Conservation (phyloP, 352 stramenopile genomes). For the Pythium monospermum region DNA sequence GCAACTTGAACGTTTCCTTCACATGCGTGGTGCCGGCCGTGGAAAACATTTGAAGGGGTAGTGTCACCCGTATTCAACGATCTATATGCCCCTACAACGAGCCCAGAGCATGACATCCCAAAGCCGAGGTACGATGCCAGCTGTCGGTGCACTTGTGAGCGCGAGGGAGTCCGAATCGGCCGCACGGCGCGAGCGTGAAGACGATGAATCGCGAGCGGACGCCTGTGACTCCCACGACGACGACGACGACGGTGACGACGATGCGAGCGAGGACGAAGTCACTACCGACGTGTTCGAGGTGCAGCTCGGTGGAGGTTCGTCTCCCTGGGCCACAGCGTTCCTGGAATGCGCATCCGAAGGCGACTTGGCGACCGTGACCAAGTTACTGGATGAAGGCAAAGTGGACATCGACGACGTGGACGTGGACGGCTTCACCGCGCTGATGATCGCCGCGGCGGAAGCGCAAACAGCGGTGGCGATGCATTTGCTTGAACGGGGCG, state of each 20-base stretch:
- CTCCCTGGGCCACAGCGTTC: conserved; percentile 65
- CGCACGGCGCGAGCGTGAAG: conserved; percentile 15
- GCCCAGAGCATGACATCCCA: neutral
- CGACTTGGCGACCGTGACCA: conserved; percentile 51
- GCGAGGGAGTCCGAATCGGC: conserved; percentile 17
- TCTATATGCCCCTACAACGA: neutral
- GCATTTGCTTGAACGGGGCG: conserved; percentile 49
- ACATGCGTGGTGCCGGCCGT: neutral
- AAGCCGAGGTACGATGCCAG: neutral
- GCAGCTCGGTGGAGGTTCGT: conserved; percentile 38
- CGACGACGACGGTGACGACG: conserved; percentile 7
- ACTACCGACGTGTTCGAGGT: conserved; percentile 64
- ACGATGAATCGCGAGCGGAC: neutral
- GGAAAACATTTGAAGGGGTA: too few relatives aligned
- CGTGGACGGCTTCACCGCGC: conserved; percentile 78
- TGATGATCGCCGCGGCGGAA: conserved; percentile 80
- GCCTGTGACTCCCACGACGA: neutral
- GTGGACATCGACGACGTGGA: conserved; percentile 68
- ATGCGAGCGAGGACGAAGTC: conserved; percentile 45
- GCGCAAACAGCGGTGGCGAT: conserved; percentile 52
- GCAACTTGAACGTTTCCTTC: conserved; percentile 23
- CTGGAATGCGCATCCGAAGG: conserved; percentile 69
- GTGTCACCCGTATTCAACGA: too few relatives aligned
- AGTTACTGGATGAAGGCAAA: conserved; percentile 53
- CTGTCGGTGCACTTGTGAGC: conserved; percentile 10